Percentiles rank a stretch among this genome's conserved stretches.
phyloP scores from a whole-genome alignment of 2,329 filamentous ascomycete species.

The Scedosporium apiospermum region DNA sequence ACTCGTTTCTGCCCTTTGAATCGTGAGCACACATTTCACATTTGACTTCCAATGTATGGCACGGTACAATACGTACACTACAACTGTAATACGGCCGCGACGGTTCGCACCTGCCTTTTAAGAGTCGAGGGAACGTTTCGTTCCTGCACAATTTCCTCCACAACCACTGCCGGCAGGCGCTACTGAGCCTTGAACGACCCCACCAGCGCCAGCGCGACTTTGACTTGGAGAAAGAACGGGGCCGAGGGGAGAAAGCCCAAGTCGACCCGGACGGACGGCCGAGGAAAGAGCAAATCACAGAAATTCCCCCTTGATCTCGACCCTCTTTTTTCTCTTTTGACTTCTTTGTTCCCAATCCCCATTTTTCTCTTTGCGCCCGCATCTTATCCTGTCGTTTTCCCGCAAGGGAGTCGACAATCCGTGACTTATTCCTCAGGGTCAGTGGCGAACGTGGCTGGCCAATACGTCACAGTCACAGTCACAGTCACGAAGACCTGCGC shows the following conservation, averaged over 20 bases:
- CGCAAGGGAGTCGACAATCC: not conserved
- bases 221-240: not conserved
- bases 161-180: not conserved
- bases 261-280: not conserved
- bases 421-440: too few species aligned
- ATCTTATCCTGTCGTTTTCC: not conserved
- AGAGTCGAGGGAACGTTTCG: too few species aligned
- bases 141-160: not conserved
- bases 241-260: not conserved
- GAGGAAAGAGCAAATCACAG: slow-evolving; percentile 1
- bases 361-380: not conserved
- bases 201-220: not conserved
- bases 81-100: too few species aligned
- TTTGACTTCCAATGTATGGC: too few species aligned
- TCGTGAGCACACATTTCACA: too few species aligned
- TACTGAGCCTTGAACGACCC: not conserved
- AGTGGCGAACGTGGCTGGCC: too few species aligned
- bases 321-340: not conserved
- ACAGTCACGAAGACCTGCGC: too few species aligned
- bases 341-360: not conserved
- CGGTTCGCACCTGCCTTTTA: too few species aligned
- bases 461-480: too few species aligned
- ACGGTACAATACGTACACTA: too few species aligned
- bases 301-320: not conserved
- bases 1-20: too few species aligned